Conservation (phyloP, 768 basidiomycete genomes). For the Rubroboletus satanas region DNA sequence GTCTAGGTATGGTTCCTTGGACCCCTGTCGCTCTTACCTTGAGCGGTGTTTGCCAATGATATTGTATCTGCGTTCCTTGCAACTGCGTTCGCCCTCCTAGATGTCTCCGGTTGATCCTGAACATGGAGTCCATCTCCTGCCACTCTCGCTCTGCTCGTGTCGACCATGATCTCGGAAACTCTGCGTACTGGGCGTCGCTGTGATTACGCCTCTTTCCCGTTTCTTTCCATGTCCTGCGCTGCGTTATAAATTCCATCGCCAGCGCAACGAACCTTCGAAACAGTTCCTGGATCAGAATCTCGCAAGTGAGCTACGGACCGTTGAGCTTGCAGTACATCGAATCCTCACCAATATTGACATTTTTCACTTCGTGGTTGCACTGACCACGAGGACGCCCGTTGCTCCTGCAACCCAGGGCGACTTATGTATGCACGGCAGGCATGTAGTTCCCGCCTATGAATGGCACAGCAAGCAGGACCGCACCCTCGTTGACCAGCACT, state of each 20-base stretch:
- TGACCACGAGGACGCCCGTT: constrained; percentile 24
- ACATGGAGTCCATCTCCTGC: constrained; percentile 26
- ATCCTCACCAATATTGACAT: constrained; percentile 31
- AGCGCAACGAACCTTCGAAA: constrained; percentile 23
- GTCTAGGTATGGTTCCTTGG: background rate
- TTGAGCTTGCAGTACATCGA: constrained; percentile 10
- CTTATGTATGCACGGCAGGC: constrained; percentile 23
- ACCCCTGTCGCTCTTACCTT: constrained; percentile 14
- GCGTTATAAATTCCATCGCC: constrained; percentile 20
- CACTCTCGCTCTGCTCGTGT: constrained; percentile 23
- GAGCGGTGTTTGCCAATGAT: constrained; percentile 12
- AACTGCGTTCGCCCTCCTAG: constrained; percentile 6
- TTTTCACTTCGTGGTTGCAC: constrained; percentile 19
- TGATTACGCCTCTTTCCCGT: constrained; percentile 2
- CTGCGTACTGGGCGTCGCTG: constrained; percentile 15
- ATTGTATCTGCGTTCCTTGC: constrained; percentile 1
- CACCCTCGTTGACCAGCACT: constrained; percentile 16
- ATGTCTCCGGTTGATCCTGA: constrained; percentile 13
- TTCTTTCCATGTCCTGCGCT: constrained; percentile 20
- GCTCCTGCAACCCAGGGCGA: constrained; percentile 13
- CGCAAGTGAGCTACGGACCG: constrained; percentile 15
- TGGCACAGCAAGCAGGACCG: constrained; percentile 19
- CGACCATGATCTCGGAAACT: constrained; percentile 27
- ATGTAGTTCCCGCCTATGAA: constrained; percentile 9
- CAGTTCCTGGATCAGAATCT: constrained; percentile 16